These are phyloP conservation scores for Ophiocordyceps camponoti-rufipedis DNA, from an alignment of 2,329 filamentous ascomycete species.

Conservation along the genomic window DNA sequence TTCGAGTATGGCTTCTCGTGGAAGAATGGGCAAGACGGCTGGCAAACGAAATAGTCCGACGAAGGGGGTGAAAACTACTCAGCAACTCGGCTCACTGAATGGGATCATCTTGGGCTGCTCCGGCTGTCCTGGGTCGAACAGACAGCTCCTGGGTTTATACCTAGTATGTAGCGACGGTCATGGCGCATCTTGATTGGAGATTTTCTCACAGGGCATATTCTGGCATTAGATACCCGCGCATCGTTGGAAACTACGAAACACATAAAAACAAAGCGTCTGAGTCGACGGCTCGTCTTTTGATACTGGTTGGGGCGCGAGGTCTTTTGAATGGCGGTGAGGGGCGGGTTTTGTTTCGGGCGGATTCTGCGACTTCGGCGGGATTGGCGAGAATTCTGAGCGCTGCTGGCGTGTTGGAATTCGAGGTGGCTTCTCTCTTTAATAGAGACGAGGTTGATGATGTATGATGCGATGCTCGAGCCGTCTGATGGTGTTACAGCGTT, in stretches of 20 bases:
- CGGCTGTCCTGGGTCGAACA: too few species aligned
- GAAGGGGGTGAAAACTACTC: background rate
- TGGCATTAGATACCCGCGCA: slow-evolving; percentile 7
- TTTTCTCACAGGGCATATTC: slow-evolving; percentile 4
- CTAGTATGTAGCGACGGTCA: background rate
- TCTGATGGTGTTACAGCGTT: background rate
- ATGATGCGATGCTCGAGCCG: background rate
- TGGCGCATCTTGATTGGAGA: background rate
- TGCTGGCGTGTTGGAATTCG: background rate
- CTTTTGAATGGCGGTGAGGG: background rate
- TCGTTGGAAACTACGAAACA: background rate
- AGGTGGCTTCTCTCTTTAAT: background rate
- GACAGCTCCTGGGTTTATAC: background rate
- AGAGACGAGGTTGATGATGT: background rate
- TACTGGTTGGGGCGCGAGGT: background rate
- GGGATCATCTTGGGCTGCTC: background rate
- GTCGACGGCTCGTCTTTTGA: background rate
- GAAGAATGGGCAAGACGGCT: slow-evolving; percentile 1
- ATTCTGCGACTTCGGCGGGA: background rate
- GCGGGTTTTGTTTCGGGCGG: background rate
- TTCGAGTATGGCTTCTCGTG: background rate
- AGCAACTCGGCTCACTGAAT: background rate
- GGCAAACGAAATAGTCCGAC: background rate
- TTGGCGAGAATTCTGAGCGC: background rate
- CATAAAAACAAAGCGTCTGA: background rate